These are phyloP conservation scores for Favolaschia claudopus DNA, from an alignment of 768 basidiomycete genomes.

Conservation along the genomic window DNA sequence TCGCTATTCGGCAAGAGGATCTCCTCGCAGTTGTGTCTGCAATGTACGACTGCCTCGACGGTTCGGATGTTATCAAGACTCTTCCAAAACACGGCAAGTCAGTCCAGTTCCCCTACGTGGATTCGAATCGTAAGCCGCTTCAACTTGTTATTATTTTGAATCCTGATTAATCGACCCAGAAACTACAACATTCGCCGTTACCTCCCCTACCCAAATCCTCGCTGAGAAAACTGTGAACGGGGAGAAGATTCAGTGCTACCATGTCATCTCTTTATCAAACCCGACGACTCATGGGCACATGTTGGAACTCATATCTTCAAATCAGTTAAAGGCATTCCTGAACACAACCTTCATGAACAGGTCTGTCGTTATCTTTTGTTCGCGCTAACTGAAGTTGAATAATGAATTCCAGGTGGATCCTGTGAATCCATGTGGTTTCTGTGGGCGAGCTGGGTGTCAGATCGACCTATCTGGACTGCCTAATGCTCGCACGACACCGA, in stretches of 20 bases:
- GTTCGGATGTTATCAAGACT: background rate
- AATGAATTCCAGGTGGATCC: background rate
- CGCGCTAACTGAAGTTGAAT: background rate
- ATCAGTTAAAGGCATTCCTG: background rate
- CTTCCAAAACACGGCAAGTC: constrained; percentile 6
- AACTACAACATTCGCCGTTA: background rate
- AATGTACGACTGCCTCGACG: background rate
- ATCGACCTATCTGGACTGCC: background rate
- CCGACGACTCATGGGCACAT: background rate
- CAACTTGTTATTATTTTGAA: too few species aligned
- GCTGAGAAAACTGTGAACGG: background rate
- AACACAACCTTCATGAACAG: background rate
- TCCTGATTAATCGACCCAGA: background rate
- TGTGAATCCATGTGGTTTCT: background rate
- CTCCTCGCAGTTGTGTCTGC: too few species aligned
- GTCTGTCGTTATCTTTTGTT: background rate
- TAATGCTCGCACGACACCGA: background rate
- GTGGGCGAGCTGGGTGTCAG: background rate
- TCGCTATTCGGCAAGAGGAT: too few species aligned
- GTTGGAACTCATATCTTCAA: background rate
- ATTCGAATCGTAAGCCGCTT: background rate
- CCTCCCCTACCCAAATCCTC: background rate
- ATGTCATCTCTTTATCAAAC: constrained; percentile 3
- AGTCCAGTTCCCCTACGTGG: background rate
- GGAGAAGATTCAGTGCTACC: background rate